These are phyloP conservation scores for Clarireedia homoeocarpa DNA, from an alignment of 2,329 filamentous ascomycete genomes.

Conservation along the genomic window DNA sequence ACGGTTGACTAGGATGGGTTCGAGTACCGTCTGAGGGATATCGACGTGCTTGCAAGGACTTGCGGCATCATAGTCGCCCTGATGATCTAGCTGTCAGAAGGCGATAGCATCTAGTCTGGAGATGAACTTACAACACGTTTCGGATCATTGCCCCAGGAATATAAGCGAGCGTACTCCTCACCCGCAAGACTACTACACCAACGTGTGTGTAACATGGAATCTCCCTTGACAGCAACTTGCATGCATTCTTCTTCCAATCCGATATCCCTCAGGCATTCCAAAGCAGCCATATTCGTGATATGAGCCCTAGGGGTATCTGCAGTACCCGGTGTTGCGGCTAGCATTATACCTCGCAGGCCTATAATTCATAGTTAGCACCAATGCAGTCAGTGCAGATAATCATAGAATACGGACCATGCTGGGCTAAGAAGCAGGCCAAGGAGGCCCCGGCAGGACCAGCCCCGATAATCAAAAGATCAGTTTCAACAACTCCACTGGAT, in stretches of 20 bases:
- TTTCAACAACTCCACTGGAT: slow-evolving; percentile 23
- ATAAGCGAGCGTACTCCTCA: slow-evolving; percentile 41
- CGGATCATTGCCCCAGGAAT: slow-evolving; percentile 45
- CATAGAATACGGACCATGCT: slow-evolving; percentile 32
- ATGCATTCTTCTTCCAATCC: slow-evolving; percentile 37
- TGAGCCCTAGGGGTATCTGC: slow-evolving; percentile 52
- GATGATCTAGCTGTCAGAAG: background rate
- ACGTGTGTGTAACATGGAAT: slow-evolving; percentile 42
- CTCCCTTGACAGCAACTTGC: slow-evolving; percentile 31
- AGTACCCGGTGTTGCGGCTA: slow-evolving; percentile 41
- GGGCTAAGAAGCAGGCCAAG: slow-evolving; percentile 44
- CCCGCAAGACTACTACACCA: slow-evolving; percentile 47
- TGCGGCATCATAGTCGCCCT: slow-evolving; percentile 37
- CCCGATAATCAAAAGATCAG: slow-evolving; percentile 42
- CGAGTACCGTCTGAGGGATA: slow-evolving; percentile 41
- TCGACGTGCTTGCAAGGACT: slow-evolving; percentile 37
- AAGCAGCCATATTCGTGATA: slow-evolving; percentile 49
- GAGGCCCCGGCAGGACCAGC: slow-evolving; percentile 47
- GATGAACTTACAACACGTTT: slow-evolving; percentile 31
- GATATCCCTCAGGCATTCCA: slow-evolving; percentile 48
- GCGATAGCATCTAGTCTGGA: background rate
- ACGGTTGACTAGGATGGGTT: slow-evolving; percentile 38
- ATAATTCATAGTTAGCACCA: background rate
- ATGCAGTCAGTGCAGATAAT: background rate
- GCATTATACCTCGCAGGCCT: slow-evolving; percentile 46